These are phyloP conservation scores for Sisymbrium altissimum DNA, from an alignment of 345 rosid species.

Conservation along the genomic window DNA sequence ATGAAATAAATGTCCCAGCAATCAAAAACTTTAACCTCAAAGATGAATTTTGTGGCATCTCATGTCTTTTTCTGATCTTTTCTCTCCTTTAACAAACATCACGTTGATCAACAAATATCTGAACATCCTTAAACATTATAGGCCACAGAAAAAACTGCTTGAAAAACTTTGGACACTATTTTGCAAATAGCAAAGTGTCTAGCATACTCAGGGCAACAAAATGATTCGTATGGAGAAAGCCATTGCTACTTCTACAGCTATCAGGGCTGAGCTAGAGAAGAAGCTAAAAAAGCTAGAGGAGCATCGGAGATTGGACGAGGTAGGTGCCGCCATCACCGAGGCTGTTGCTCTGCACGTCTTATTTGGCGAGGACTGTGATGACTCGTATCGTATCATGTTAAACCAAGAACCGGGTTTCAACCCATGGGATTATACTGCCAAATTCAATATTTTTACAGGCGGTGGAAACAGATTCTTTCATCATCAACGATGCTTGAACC, in stretches of 20 bases:
- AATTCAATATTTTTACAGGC: constrained; percentile 38
- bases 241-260: constrained; percentile 72
- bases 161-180: too few species aligned
- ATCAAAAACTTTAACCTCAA: too few species aligned
- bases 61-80: too few species aligned
- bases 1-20: too few species aligned
- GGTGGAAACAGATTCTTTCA: constrained; percentile 39
- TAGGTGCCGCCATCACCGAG: constrained; percentile 90
- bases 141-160: too few species aligned
- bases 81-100: too few species aligned
- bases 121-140: too few species aligned
- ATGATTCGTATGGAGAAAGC: constrained; percentile 63
- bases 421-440: constrained; percentile 49
- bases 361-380: constrained; percentile 82
- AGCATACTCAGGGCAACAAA: too few species aligned
- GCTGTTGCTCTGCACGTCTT: constrained; percentile 90
- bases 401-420: constrained; percentile 44
- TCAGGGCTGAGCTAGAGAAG: constrained; percentile 62
- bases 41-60: too few species aligned
- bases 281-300: constrained; percentile 79
- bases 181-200: too few species aligned
- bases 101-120: too few species aligned
- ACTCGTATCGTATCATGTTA: constrained; percentile 47
- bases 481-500: constrained; percentile 26
- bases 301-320: constrained; percentile 82